A percentile compares a stretch with the other conserved stretches of the same genome.
These are phyloP conservation scores for Arxiozyma slooffiae DNA, from an alignment of 1,139 yeast species.

Conservation along the genomic window DNA sequence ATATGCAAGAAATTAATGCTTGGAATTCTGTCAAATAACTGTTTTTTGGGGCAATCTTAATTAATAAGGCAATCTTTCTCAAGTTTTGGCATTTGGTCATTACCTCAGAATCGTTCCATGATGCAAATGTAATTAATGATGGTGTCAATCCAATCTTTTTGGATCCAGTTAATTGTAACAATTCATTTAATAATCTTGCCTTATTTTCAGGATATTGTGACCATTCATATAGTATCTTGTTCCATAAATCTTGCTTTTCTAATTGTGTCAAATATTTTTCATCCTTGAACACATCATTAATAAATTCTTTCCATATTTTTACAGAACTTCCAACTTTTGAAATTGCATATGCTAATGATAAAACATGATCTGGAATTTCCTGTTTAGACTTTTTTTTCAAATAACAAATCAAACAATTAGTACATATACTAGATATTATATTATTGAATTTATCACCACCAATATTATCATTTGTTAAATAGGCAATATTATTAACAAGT, in stretches of 20 bases:
- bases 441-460: constrained; percentile 40
- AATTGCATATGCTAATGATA: constrained; percentile 29
- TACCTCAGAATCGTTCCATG: constrained; percentile 27
- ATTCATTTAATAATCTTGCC: constrained; percentile 36
- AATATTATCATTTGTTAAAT: constrained; percentile 38
- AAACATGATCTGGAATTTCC: constrained; percentile 31
- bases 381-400: constrained; percentile 36
- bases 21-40: constrained; percentile 37
- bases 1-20: constrained; percentile 18
- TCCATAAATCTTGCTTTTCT: constrained; percentile 17
- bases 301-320: constrained; percentile 44
- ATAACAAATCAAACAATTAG: constrained; percentile 38
- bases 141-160: constrained; percentile 25
- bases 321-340: constrained; percentile 33
- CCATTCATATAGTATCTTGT: constrained; percentile 23
- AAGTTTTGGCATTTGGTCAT: constrained; percentile 21
- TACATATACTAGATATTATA: constrained; percentile 38
- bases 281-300: constrained; percentile 47
- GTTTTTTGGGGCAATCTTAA: constrained; percentile 53
- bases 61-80: constrained; percentile 42
- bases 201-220: constrained; percentile 30
- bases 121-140: constrained; percentile 24
- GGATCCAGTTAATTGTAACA: constrained; percentile 19
- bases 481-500: constrained; percentile 36
- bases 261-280: constrained; percentile 20